phyloP scores from a whole-genome alignment of 176 grass and related monocot genomes.

The Avena atlantica region DNA sequence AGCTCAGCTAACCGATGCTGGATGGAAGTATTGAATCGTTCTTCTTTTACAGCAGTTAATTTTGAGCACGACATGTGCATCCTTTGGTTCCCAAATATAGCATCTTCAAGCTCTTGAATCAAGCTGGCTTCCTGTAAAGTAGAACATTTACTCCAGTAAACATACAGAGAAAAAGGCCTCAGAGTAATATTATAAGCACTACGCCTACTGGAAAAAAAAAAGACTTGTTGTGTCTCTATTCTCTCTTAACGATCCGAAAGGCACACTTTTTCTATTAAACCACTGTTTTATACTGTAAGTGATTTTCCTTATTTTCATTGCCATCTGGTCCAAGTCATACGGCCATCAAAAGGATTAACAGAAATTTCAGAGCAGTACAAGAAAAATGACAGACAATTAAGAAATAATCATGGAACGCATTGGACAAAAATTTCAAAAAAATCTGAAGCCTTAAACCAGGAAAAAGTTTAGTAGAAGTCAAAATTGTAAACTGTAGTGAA shows the following conservation, averaged over 20 bases:
- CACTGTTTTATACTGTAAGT: too few relatives aligned
- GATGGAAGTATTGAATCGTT: conserved; percentile 74
- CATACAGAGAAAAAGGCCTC: conserved; percentile 1
- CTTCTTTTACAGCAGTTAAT: conserved; percentile 72
- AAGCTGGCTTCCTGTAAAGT: conserved; percentile 59
- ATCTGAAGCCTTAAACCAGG: too few relatives aligned
- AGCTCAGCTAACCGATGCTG: conserved; percentile 89
- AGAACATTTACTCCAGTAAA: conserved; percentile 32
- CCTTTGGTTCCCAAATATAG: conserved; percentile 63
- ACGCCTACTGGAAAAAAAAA: conserved; percentile 16
- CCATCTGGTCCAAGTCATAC: not conserved
- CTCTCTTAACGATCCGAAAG: too few relatives aligned
- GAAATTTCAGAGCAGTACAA: not conserved
- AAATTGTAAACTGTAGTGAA: too few relatives aligned
- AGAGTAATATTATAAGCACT: conserved; percentile 15
- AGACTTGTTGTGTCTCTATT: not conserved
- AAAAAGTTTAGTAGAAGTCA: too few relatives aligned
- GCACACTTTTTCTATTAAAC: too few relatives aligned
- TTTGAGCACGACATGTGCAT: conserved; percentile 65
- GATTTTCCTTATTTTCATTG: not conserved
- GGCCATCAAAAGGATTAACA: not conserved
- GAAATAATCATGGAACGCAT: not conserved
- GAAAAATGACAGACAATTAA: not conserved
- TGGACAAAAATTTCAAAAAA: not conserved
- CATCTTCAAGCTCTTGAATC: conserved; percentile 87